Conservation (phyloP, 331 rosid genomes). For the Rhamnella rubrinervis region DNA sequence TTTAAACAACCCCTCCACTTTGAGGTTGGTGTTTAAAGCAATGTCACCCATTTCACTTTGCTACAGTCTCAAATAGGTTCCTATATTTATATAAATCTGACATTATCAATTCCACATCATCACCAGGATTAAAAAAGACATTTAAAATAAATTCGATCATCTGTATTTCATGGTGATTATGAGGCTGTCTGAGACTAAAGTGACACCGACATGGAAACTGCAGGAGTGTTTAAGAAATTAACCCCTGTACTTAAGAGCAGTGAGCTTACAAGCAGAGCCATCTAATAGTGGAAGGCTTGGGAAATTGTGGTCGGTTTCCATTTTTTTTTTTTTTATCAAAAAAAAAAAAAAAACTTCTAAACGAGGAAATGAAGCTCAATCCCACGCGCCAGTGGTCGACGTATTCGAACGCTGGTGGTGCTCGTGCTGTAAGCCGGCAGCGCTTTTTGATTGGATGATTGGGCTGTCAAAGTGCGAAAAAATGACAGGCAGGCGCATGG, state of each 20-base stretch:
- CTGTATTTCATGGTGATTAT: too few species aligned
- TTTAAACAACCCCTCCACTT: too few species aligned
- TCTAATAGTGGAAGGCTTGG: neutral
- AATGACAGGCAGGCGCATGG: neutral
- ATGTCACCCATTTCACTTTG: too few species aligned
- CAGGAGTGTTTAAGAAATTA: neutral
- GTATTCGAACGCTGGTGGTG: neutral
- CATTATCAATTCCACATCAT: too few species aligned
- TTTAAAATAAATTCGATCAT: too few species aligned
- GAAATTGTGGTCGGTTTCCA: neutral
- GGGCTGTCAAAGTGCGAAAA: neutral
- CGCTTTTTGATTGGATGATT: neutral
- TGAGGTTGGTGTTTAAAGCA: too few species aligned
- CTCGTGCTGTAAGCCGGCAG: neutral
- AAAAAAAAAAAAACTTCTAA: neutral
- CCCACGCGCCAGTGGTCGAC: neutral
- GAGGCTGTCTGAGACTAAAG: too few species aligned
- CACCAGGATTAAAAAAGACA: too few species aligned
- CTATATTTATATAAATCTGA: too few species aligned
- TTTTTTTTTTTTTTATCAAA: too few species aligned
- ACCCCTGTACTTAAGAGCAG: neutral
- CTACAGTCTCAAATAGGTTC: too few species aligned
- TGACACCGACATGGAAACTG: too few species aligned
- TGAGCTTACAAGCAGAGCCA: neutral
- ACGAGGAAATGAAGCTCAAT: neutral